Percentiles rank a stretch among this genome's conserved stretches.
Conservation (phyloP, 352 stramenopile species). For the Phytopythium oedochilum region DNA sequence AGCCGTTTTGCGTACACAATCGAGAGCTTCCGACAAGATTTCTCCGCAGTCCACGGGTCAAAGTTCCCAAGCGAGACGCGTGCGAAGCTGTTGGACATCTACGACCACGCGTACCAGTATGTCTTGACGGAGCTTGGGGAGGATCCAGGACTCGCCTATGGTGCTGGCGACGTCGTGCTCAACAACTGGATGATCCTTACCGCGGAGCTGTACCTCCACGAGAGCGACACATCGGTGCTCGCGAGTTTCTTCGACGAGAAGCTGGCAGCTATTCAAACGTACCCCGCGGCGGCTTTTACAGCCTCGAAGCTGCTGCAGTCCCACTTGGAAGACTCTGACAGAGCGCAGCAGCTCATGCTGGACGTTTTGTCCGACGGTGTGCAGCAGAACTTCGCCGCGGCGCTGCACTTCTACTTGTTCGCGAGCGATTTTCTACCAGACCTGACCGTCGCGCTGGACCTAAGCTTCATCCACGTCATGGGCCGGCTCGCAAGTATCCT, state of each 20-base stretch:
- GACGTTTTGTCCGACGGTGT: constrained; percentile 21
- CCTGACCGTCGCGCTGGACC: constrained; percentile 21
- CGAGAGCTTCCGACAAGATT: constrained; percentile 4
- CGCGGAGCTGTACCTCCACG: constrained; percentile 3
- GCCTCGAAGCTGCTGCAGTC: constrained; percentile 19
- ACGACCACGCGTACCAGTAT: constrained; percentile 17
- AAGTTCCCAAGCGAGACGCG: background rate
- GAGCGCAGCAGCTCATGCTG: constrained; percentile 21
- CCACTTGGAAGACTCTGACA: constrained; percentile 2
- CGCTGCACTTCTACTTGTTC: constrained; percentile 34
- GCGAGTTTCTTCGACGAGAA: constrained; percentile 21
- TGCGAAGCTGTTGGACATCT: constrained; percentile 7
- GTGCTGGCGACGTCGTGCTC: constrained; percentile 17
- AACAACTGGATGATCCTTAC: constrained; percentile 41
- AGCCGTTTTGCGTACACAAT: constrained; percentile 3
- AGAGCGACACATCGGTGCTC: constrained; percentile 8
- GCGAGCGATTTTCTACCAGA: constrained; percentile 15
- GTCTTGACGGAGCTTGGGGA: background rate
- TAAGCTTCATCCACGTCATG: constrained; percentile 25
- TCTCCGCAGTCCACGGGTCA: background rate
- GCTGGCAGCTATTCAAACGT: constrained; percentile 13
- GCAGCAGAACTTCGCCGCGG: constrained; percentile 14
- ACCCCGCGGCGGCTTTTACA: constrained; percentile 18
- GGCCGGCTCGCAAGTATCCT: constrained; percentile 19
- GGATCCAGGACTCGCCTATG: background rate